phyloP scores from a whole-genome alignment of 179 eudicot species.

The Actinidia chinensis region DNA sequence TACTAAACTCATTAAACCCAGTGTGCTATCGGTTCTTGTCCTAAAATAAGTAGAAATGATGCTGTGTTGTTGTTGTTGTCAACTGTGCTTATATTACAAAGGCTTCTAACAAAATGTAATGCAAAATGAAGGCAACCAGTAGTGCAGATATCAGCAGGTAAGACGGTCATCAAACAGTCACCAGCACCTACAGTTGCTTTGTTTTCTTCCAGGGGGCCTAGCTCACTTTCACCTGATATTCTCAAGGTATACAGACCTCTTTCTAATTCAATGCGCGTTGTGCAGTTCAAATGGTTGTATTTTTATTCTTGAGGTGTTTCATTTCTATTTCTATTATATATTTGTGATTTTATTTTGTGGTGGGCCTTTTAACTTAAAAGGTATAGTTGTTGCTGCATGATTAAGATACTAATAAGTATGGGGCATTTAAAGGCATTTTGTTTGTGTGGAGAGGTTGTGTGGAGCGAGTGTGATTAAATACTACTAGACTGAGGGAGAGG shows the following conservation, averaged over 20 bases:
- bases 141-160: slow-evolving; percentile 38
- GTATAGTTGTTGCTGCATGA: not conserved
- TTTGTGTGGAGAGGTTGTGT: not conserved
- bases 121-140: slow-evolving; percentile 21
- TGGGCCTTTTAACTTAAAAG: not conserved
- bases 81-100: not conserved
- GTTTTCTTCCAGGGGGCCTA: slow-evolving; percentile 58
- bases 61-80: not conserved
- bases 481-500: not conserved
- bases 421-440: not conserved
- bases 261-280: not conserved
- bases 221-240: slow-evolving; percentile 46
- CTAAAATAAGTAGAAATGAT: too few species aligned
- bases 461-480: not conserved
- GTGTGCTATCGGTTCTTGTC: too few species aligned
- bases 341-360: not conserved
- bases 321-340: not conserved
- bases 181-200: slow-evolving; percentile 43
- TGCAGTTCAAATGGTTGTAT: not conserved
- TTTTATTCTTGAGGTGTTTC: too few species aligned
- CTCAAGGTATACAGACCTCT: slow-evolving; percentile 37
- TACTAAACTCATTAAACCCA: too few species aligned
- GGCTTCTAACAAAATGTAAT: not conserved
- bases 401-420: not conserved
- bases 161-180: slow-evolving; percentile 30